Evolutionary conservation across 768 basidiomycete genomes (phyloP).

Genomic region (Termitomyces sp.): DNA sequence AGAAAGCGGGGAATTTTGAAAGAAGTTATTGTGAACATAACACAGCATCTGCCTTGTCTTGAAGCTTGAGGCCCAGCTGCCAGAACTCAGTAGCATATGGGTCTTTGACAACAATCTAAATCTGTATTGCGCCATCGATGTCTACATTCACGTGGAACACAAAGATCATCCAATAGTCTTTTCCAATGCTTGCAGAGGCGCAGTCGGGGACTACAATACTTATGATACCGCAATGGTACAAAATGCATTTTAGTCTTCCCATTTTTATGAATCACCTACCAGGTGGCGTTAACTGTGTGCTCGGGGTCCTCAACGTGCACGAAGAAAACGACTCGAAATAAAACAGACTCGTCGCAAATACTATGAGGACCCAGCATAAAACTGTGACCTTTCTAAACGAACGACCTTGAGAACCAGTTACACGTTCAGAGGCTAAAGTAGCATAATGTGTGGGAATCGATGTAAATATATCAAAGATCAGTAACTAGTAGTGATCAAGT

Average conservation of each 20-base stretch:
- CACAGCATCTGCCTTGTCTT: background rate
- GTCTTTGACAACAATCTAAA: background rate
- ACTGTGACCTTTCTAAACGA: background rate
- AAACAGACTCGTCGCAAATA: slow-evolving; percentile 49
- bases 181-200: background rate
- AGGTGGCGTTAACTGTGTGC: slow-evolving; percentile 19
- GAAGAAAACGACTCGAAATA: slow-evolving; percentile 18
- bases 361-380: slow-evolving; percentile 10
- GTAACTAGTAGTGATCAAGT: background rate
- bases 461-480: background rate
- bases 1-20: slow-evolving; percentile 3
- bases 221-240: background rate
- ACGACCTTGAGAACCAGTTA: slow-evolving; percentile 14
- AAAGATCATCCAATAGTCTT: background rate
- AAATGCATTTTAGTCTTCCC: slow-evolving; percentile 14
- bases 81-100: background rate
- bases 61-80: background rate
- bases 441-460: slow-evolving; percentile 11
- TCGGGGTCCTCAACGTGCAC: slow-evolving; percentile 17
- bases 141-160: background rate
- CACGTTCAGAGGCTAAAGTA: slow-evolving; percentile 23
- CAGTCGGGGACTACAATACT: background rate
- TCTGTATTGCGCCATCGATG: background rate
- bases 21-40: background rate
- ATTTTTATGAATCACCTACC: slow-evolving; percentile 3